phyloP scores from a whole-genome alignment of 163 green algal species.

The Chlorella variabilis region DNA sequence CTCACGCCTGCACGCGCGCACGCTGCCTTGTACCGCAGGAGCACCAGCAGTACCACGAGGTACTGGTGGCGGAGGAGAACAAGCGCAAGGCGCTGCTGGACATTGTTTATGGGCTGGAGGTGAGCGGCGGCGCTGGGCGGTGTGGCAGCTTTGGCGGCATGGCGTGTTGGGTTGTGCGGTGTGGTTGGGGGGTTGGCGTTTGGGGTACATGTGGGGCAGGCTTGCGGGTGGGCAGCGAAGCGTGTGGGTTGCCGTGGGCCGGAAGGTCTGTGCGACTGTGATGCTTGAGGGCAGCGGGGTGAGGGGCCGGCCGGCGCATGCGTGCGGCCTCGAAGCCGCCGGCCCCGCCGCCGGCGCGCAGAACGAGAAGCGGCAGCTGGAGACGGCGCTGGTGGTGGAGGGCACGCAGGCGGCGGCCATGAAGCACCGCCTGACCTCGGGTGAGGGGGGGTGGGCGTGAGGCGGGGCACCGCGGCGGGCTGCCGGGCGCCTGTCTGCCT shows the following conservation, averaged over 20 bases:
- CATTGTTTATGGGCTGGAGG: conserved; percentile 68
- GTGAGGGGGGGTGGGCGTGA: background rate
- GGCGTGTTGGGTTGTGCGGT: too few relatives aligned
- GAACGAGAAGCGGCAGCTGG: conserved; percentile 53
- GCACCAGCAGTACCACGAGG: conserved; percentile 57
- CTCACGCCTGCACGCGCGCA: too few relatives aligned
- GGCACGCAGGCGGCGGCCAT: conserved; percentile 16
- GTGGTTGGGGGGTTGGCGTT: too few relatives aligned
- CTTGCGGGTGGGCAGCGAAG: too few relatives aligned
- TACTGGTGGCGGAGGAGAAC: conserved; percentile 61
- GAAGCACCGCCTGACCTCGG: background rate
- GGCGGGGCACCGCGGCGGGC: too few relatives aligned
- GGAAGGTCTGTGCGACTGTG: too few relatives aligned
- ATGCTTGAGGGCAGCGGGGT: too few relatives aligned
- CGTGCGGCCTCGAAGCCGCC: too few relatives aligned
- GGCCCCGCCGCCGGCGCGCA: background rate
- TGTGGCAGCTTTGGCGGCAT: too few relatives aligned
- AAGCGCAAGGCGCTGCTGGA: conserved; percentile 62
- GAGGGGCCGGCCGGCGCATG: too few relatives aligned
- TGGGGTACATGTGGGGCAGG: too few relatives aligned
- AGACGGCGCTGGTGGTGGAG: conserved; percentile 71
- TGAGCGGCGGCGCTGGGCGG: conserved; percentile 28
- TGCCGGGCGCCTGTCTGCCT: background rate
- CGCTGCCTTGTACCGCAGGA: conserved; percentile 24
- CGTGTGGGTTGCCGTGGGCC: too few relatives aligned